Base-by-base conservation (phyloP, 148 eudicot species). In the Hydrangea macrophylla region DNA sequence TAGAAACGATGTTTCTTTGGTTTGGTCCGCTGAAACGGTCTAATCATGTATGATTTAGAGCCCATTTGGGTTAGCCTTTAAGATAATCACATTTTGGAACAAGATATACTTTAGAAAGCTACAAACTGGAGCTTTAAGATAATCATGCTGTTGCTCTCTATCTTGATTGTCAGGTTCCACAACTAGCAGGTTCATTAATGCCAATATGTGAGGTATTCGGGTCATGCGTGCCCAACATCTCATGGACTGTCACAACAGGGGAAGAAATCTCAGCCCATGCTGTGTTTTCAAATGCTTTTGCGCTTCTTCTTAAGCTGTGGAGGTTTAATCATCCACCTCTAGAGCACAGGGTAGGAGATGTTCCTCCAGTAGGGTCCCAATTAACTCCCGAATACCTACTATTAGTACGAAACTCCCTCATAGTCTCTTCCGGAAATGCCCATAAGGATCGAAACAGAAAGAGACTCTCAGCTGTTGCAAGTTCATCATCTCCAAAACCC, bases 201-300 rank as follows among this genome's bases (percentile, higher is more conserved):
- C 83, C 86, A 37, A 82, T 87, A 37, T 87, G 92, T 72, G 92
- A 87, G 75, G 83, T 75, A 45, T 87, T 87, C 60, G 92, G 92
- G 32, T 84, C 89, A 28, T 79, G 83, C 61, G 69, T 75, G 39
- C 86, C 86, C 20, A 65, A 68, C 28, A 37, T 64, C 48, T 71
- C 81, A 26, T 75, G 83, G 85, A 73, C 72, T 23, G 65, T 75
- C 22, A 74, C 69, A 39, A 73, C 75, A 20, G 82, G 80, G 54
- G 86, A 87, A 68, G 80, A 82, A 48, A 76, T 80, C 45, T 78
- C 85, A 32, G 72, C 87, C 10, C 83, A 82, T 73, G 78, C 79
- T 5, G 87, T 87, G 39, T 87, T 84, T 55, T 87, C 92, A 50
- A 76, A 76, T 64, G 89, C 89, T 53, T 87, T 87, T 76, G 71